A percentile compares a stretch with the other conserved stretches of the same genome.
Conservation (phyloP, 805 yeast genomes). For the Starmerella powellii region DNA sequence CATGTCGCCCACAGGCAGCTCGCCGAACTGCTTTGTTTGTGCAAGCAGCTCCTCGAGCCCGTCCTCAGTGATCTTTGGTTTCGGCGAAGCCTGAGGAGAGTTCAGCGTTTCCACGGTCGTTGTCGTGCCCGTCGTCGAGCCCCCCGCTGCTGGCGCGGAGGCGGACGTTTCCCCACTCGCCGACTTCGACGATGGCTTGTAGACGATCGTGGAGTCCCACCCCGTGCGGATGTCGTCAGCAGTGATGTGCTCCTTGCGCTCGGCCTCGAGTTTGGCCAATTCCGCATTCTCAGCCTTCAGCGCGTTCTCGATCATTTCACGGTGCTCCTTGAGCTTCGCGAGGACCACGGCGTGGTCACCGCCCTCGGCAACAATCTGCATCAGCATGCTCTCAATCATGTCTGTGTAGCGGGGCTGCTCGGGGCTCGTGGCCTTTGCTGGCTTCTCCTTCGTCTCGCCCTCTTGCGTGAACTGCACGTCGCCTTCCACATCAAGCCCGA, state of each 20-base stretch:
- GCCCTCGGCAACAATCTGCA: constrained; percentile 59
- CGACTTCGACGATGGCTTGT: constrained; percentile 37
- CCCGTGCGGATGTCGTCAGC: constrained; percentile 89
- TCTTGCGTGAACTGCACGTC: constrained; percentile 24
- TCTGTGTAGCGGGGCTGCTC: constrained; percentile 56
- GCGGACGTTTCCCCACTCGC: neutral
- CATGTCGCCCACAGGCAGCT: constrained; percentile 40
- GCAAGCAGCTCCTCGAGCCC: constrained; percentile 36
- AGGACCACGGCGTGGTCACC: constrained; percentile 27
- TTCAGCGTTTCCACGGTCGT: constrained; percentile 31
- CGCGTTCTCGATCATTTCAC: constrained; percentile 36
- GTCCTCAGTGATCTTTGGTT: constrained; percentile 21
- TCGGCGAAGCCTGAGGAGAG: constrained; percentile 5
- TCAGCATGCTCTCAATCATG: constrained; percentile 81
- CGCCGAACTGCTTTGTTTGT: constrained; percentile 54
- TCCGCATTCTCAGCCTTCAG: constrained; percentile 58
- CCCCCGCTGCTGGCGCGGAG: neutral
- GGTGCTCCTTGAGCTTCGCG: constrained; percentile 44
- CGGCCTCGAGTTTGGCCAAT: constrained; percentile 53
- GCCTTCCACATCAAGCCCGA: constrained; percentile 21
- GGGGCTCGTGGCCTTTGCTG: constrained; percentile 23
- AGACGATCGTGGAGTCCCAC: constrained; percentile 72
- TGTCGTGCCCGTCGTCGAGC: constrained; percentile 5
- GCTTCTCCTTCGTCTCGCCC: constrained; percentile 24
- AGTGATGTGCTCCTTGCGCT: constrained; percentile 63